Evolutionary conservation across 2,329 filamentous ascomycete genomes (phyloP), one percentile per base, ranked within the genome.

Genomic region (Orbilia blumenaviensis): DNA sequence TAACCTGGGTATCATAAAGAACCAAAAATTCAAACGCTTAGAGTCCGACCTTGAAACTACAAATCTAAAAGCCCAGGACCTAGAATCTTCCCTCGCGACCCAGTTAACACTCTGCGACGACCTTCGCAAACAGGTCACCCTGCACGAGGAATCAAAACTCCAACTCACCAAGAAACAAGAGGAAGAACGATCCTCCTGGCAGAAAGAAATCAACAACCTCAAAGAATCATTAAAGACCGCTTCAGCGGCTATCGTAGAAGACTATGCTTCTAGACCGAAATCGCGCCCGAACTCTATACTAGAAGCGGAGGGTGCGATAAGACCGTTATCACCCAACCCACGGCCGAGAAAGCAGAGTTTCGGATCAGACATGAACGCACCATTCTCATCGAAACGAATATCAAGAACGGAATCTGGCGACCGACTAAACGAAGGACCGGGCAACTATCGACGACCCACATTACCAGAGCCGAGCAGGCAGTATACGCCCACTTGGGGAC

Each of bases 11-110:
- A 36, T 42, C 61, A 66, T 32, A n/a, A 72, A 93, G 87, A 91
- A 91, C 64, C 83, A 86, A 14, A 91, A 88, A 82, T 84, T 85
- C 9, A 88, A 92, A 79, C 88, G 87, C 64, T 85, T 91, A 21
- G 93, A 97, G 82, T 92, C 96, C 79, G 93, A 98, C 79, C 84
- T 97, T 4, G 93, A 97, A 80, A 87, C 88, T 61, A 85, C 88
- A 77, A 88, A 86, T 80, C 89, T 86, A 38, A 88, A 88, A 66
- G 85, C 91, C n/a, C 86, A 88, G n/a, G 86, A 84, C 14, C 85
- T 90, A 6, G 88, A 91, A 71, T 86, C 88, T 76, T 90, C 93
- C 71, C 83, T 92, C 1, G 84, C 86, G 12, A 84, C 86, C 21
- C 87, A 89, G 66, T 88, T 87, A 64, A 84, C 86, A 2, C 86